Conservation (phyloP, 495 filamentous ascomycete species). For the Penicillium longicatenatum region DNA sequence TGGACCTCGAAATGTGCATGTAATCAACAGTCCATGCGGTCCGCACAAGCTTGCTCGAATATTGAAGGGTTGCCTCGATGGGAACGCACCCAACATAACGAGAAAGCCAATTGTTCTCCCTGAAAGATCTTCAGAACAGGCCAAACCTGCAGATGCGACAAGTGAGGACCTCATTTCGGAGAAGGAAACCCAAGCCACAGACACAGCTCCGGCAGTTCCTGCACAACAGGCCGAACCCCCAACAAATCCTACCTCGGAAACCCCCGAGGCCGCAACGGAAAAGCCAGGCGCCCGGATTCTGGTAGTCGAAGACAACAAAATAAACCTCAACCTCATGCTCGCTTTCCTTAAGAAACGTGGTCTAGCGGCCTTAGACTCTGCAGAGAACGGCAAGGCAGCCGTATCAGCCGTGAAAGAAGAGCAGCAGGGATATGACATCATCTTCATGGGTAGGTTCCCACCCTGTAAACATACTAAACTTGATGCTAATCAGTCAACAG, state of each 20-base stretch:
- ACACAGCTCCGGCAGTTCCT: not conserved
- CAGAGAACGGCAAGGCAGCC: slow-evolving; percentile 52
- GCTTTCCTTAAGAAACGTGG: slow-evolving; percentile 56
- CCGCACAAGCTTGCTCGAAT: slow-evolving; percentile 63
- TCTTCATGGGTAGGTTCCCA: slow-evolving; percentile 47
- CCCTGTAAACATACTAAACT: not conserved
- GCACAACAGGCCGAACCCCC: not conserved
- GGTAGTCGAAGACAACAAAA: slow-evolving; percentile 72
- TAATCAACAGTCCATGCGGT: slow-evolving; percentile 55
- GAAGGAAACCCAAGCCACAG: not conserved
- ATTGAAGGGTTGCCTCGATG: slow-evolving; percentile 37
- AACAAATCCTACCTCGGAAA: not conserved
- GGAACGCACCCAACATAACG: not conserved
- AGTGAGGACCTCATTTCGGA: not conserved
- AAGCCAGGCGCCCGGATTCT: slow-evolving; percentile 42
- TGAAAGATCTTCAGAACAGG: not conserved
- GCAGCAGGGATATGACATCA: slow-evolving; percentile 47
- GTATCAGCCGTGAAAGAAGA: slow-evolving; percentile 45
- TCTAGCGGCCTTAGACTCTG: slow-evolving; percentile 39
- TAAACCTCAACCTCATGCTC: slow-evolving; percentile 66
- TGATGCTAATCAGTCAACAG: slow-evolving; percentile 18
- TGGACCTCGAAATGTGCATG: slow-evolving; percentile 29
- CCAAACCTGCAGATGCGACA: not conserved
- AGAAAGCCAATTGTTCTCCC: not conserved
- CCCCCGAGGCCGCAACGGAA: not conserved